phyloP scores from a whole-genome alignment of 2,329 filamentous ascomycete genomes.

The Phaeosphaeria sp. region DNA sequence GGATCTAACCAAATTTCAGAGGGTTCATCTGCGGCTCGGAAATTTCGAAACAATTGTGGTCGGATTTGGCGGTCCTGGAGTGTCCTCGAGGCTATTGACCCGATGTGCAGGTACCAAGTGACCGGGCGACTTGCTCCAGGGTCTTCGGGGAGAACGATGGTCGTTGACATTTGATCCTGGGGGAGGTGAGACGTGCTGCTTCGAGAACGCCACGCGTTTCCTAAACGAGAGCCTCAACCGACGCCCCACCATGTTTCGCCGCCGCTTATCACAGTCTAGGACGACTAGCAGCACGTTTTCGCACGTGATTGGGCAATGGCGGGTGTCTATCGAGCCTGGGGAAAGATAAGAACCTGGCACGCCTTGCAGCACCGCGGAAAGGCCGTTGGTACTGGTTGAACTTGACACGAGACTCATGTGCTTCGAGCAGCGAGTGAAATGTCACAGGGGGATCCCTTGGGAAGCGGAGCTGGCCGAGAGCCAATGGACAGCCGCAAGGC shows the following conservation, averaged over 20 bases:
- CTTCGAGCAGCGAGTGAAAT: conserved; percentile 27
- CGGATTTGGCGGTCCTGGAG: not conserved
- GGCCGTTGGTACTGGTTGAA: conserved; percentile 19
- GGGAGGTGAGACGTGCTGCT: conserved; percentile 26
- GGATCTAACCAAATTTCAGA: not conserved
- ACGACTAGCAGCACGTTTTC: conserved; percentile 17
- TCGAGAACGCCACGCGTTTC: conserved; percentile 40
- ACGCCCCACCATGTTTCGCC: conserved; percentile 43
- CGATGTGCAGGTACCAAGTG: conserved; percentile 4
- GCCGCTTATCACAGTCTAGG: conserved; percentile 43
- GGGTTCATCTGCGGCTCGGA: not conserved
- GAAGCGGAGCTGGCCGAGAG: conserved; percentile 40
- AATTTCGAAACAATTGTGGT: not conserved
- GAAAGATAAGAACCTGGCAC: conserved; percentile 41
- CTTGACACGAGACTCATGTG: conserved; percentile 24
- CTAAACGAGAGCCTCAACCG: conserved; percentile 42
- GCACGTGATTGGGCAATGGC: conserved; percentile 21
- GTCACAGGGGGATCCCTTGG: conserved; percentile 17
- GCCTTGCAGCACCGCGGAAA: conserved; percentile 29
- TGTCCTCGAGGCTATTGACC: not conserved
- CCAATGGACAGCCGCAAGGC: conserved; percentile 29
- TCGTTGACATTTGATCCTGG: conserved; percentile 18
- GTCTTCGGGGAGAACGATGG: conserved; percentile 36
- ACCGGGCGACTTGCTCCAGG: conserved; percentile 4
- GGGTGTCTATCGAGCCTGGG: conserved; percentile 29